Evolutionary conservation across 805 yeast species (phyloP), one percentile per base, ranked within the genome.

Genomic region (Starmerella davenportii): DNA sequence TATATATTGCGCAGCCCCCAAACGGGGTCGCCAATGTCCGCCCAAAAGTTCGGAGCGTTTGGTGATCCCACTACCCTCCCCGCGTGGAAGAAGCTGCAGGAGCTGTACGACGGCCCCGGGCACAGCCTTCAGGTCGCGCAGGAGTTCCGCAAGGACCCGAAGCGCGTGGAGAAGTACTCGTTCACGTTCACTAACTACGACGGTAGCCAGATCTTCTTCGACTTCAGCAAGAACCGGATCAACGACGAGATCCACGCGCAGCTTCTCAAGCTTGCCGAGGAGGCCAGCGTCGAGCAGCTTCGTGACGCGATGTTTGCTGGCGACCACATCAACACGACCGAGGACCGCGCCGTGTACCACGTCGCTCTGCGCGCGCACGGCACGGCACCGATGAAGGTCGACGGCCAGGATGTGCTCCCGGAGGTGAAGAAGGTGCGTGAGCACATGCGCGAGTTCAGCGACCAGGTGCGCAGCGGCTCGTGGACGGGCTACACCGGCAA

Each of bases 401-500:
- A 90, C 57, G 95, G 93, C 51, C 63, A 63, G 49, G 76, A 87
- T 56, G 94, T 90, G 44, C 75, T 92, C 25, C 80, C 84, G 37
- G 95, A 82, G 62, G 96, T 90, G 45, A 81, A 84, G 57, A 66
- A 72, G 27, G 98, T 90, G 34, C 73, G 92, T 59, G 73, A 75
- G 54, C 99, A 90, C 71, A 85, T 90, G 92, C 80, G 81, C 67
- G 93, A 85, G 61, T 90, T 90, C 68, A 75, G 93, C 41, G 80
- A 81, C 47, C 66, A 69, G 47, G 79, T 90, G 45, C 76, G 98
- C 63, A 76, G 90, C 35, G 98, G 98, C 54, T 70, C 65, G 49
- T 87, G 96, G 95, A 84, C 73, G 54, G 98, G 98, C 59, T 87
- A 79, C 72, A 76, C 95, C 51, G 96, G 96, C 51, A 82, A 84